Evolutionary conservation across 2,329 filamentous ascomycete genomes (phyloP), one percentile per base, ranked within the genome.

Genomic region (Zalaria obscura): DNA sequence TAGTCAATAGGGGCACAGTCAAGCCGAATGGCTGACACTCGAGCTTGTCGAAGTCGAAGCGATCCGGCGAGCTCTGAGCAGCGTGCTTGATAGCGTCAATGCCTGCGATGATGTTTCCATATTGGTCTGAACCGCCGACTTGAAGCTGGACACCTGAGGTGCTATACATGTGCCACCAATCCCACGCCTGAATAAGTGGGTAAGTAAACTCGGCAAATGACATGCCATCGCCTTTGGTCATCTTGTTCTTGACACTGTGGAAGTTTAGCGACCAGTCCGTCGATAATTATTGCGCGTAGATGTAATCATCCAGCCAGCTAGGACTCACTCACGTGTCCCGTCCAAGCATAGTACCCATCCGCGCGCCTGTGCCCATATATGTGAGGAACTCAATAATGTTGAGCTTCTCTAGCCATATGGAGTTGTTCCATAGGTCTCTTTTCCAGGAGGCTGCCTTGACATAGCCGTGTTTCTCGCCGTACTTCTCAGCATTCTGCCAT

Each of bases 101-200:
- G 38, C 91, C 91, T 8, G 88, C 79, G 27, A 93, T 74, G 49
- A 98, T 96, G 62, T 98, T 98, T 47, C 91, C 91, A 57, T 81
- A 96, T 64, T 98, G 91, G 57, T 98, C 91, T 5, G 87, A 87
- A 33, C 91, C 91, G 44, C 91, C 91, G 40, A 98, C 84, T 63
- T 98, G 87, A 57, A 96, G 74, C 55, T 88, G 80, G 6, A 87
- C 70, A 38, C 73, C 70, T 40, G 70, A 73, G 25, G 71, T 69
- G 37, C 75, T 71, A 62, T 83, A 93, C 65, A 96, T 73, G 51
- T 83, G 72, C 84, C 85, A 96, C 76, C 88, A 98, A 59, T 98
- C 91, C 82, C 88, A 96, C 25, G 82, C 87, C 59, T 98, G 91
- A 53, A 96, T 76, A 10, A 98, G 65, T 1, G 93, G 91, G 55